Conservation (phyloP, 225 moss, liverwort and hornwort genomes). For the Bryum argenteum region DNA sequence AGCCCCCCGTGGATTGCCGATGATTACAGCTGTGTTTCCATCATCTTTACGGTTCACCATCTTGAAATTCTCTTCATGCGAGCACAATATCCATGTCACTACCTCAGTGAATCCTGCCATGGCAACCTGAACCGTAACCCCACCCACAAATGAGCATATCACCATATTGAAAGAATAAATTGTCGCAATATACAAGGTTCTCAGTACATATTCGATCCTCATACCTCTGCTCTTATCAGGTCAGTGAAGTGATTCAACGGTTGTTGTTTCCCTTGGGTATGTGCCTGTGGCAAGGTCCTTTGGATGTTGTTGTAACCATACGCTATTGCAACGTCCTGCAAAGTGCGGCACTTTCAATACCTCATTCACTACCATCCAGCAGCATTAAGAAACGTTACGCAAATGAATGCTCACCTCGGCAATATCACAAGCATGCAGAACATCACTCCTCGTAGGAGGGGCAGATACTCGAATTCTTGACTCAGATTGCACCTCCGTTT, state of each 20-base stretch:
- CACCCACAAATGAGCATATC: constrained; percentile 11
- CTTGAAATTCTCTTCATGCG: constrained; percentile 75
- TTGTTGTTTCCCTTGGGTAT: constrained; percentile 88
- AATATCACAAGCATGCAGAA: constrained; percentile 91
- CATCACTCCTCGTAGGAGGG: constrained; percentile 92
- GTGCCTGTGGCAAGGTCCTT: constrained; percentile 71
- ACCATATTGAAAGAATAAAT: neutral
- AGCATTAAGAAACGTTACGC: constrained; percentile 2
- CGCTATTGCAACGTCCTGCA: constrained; percentile 96
- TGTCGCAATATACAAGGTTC: constrained; percentile 5
- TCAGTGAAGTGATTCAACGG: constrained; percentile 87
- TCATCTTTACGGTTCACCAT: constrained; percentile 76
- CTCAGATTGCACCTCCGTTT: constrained; percentile 47
- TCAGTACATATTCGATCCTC: neutral
- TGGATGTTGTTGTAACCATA: constrained; percentile 84
- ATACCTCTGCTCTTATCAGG: constrained; percentile 86
- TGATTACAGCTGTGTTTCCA: constrained; percentile 68
- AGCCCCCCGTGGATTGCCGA: constrained; percentile 72
- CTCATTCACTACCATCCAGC: constrained; percentile 18
- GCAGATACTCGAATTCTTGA: constrained; percentile 71
- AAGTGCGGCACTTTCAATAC: constrained; percentile 20
- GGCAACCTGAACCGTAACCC: constrained; percentile 63
- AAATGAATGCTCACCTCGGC: constrained; percentile 67
- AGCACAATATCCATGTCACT: constrained; percentile 91
- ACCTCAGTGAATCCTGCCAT: constrained; percentile 95